Percentiles rank a stretch among this genome's conserved stretches.
phyloP scores from a whole-genome alignment of 176 grass and related monocot species.

The Aegilops speltoides region DNA sequence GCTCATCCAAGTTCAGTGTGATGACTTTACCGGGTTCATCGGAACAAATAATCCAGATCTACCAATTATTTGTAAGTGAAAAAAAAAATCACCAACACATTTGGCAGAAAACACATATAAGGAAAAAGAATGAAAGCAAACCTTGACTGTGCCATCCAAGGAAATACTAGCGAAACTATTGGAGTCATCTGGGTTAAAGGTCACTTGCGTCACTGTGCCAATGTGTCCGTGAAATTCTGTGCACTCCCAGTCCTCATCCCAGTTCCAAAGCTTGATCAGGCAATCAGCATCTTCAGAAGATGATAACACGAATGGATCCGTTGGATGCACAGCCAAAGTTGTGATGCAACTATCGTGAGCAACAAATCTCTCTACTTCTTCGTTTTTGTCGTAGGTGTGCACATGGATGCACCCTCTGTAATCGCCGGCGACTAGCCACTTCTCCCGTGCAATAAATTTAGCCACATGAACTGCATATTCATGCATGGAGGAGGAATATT shows the following conservation, averaged over 20 bases:
- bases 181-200: background rate
- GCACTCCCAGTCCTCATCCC: too few relatives aligned
- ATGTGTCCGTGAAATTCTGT: too few relatives aligned
- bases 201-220: background rate
- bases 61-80: background rate
- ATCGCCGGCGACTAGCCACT: conserved; percentile 59
- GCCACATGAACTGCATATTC: conserved; percentile 44
- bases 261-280: too few relatives aligned
- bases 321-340: conserved; percentile 62
- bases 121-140: too few relatives aligned
- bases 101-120: too few relatives aligned
- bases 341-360: conserved; percentile 38
- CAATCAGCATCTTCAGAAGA: too few relatives aligned
- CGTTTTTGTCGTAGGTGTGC: conserved; percentile 29
- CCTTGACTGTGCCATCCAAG: background rate
- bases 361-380: conserved; percentile 24
- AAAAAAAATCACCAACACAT: background rate
- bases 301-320: background rate
- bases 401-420: conserved; percentile 47
- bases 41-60: background rate
- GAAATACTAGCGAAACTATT: background rate
- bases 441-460: conserved; percentile 54
- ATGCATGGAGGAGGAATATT: too few relatives aligned
- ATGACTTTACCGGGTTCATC: background rate
- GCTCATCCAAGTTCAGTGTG: background rate